Percentiles rank a stretch among this genome's conserved stretches.
These are phyloP conservation scores for Sphaceloma murrayae DNA, from an alignment of 2,329 filamentous ascomycete species.

Conservation along the genomic window DNA sequence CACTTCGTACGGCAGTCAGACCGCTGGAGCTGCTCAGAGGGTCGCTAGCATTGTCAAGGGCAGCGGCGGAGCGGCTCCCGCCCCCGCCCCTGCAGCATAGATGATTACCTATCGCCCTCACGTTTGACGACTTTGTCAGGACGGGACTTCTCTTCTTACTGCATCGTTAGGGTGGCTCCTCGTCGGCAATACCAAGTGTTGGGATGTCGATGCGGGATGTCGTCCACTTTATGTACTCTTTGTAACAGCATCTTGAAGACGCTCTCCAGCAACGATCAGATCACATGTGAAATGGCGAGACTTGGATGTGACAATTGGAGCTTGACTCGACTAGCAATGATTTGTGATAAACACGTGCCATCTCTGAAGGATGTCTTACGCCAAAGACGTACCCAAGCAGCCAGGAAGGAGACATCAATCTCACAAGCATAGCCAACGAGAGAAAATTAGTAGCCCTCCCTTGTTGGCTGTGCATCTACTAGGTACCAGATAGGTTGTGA, in stretches of 20 bases:
- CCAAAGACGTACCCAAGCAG: too few relatives aligned
- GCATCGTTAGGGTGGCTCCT: background rate
- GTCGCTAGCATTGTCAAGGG: constrained; percentile 17
- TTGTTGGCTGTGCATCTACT: too few relatives aligned
- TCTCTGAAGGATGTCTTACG: too few relatives aligned
- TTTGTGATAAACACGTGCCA: too few relatives aligned
- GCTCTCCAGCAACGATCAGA: too few relatives aligned
- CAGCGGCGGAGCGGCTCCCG: background rate
- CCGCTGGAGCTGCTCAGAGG: constrained; percentile 23
- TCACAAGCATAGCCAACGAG: too few relatives aligned
- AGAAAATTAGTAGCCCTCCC: too few relatives aligned
- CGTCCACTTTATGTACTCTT: background rate
- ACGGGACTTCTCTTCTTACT: constrained; percentile 1
- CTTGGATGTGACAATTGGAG: constrained; percentile 4
- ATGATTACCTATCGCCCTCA: constrained; percentile 2
- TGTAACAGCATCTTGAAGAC: constrained; percentile 4
- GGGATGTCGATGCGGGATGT: background rate
- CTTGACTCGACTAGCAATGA: too few relatives aligned
- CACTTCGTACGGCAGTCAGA: constrained; percentile 21
- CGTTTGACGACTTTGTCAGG: background rate
- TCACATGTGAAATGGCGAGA: constrained; percentile 1
- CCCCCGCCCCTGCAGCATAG: too few relatives aligned
- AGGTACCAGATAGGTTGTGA: too few relatives aligned
- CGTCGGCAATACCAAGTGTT: constrained; percentile 9
- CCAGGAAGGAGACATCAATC: too few relatives aligned